Conservation (phyloP, 305 asterid genomes). For the Plantago lanceolata region DNA sequence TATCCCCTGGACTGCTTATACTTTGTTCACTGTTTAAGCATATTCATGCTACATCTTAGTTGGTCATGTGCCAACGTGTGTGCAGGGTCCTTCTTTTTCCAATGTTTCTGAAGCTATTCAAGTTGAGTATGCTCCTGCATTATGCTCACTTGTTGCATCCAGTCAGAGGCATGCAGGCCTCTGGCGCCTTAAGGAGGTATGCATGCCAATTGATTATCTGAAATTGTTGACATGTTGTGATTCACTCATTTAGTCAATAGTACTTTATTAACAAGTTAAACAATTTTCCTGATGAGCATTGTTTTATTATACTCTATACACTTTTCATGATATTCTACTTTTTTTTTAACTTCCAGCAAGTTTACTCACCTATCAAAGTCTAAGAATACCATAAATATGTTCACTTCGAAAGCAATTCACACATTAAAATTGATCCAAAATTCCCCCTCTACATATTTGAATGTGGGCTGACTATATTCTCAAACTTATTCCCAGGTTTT, state of each 20-base stretch:
- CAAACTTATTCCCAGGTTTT: conserved; percentile 47
- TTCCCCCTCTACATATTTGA: conserved; percentile 10
- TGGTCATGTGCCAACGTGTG: conserved; percentile 23
- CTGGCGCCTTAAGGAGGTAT: conserved; percentile 90
- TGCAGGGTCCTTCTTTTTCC: conserved; percentile 70
- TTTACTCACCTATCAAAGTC: no score
- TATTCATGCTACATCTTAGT: conserved; percentile 16
- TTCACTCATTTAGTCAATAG: background rate
- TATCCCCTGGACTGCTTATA: conserved; percentile 3
- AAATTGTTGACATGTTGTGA: conserved; percentile 5
- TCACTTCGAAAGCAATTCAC: background rate
- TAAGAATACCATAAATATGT: no score
- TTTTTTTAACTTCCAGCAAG: background rate
- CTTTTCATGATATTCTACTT: background rate
- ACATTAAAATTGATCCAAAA: background rate
- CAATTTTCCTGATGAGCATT: background rate
- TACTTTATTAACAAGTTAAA: background rate
- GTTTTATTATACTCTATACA: background rate
- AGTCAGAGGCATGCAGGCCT: conserved; percentile 71
- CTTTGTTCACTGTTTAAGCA: conserved; percentile 25
- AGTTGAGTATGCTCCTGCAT: conserved; percentile 47
- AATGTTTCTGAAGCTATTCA: conserved; percentile 37
- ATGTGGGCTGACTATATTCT: conserved; percentile 21
- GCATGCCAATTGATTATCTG: conserved; percentile 9
- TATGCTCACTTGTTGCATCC: conserved; percentile 70